A percentile compares a stretch with the other conserved stretches of the same genome.
Evolutionary conservation across 2,329 filamentous ascomycete species (phyloP).

Genomic region (Diplocarpon rosae): DNA sequence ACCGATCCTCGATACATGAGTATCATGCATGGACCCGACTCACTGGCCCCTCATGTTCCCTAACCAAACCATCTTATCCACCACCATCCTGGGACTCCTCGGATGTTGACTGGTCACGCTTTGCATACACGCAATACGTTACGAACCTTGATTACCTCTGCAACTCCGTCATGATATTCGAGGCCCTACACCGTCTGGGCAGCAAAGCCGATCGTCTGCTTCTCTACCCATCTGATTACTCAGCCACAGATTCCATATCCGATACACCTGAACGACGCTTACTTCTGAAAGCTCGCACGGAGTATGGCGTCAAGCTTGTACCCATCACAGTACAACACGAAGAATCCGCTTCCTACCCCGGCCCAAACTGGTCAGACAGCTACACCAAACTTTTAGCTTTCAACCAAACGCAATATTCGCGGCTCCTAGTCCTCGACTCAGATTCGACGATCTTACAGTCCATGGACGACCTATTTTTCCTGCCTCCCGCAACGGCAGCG

Average conservation of each 20-base stretch:
- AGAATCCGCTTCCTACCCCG: constrained; percentile 24
- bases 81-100: not conserved
- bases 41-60: constrained; percentile 11
- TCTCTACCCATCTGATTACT: constrained; percentile 32
- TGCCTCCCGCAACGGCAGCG: constrained; percentile 40
- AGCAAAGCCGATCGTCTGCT: constrained; percentile 36
- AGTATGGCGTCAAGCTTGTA: constrained; percentile 34
- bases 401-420: constrained; percentile 48
- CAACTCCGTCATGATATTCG: constrained; percentile 41
- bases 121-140: constrained; percentile 40
- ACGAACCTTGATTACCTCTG: constrained; percentile 38
- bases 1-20: not conserved
- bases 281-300: constrained; percentile 33
- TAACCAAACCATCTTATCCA: constrained; percentile 3
- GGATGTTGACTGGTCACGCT: constrained; percentile 33
- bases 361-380: constrained; percentile 28
- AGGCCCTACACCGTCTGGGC: constrained; percentile 31
- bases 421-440: constrained; percentile 18
- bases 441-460: constrained; percentile 27
- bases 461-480: constrained; percentile 50
- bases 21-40: constrained; percentile 5
- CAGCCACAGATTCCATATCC: constrained; percentile 27
- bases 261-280: constrained; percentile 26
- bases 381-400: constrained; percentile 61
- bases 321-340: constrained; percentile 33